phyloP scores from a whole-genome alignment of 1,139 yeast species.

The Debaryomyces sp. region DNA sequence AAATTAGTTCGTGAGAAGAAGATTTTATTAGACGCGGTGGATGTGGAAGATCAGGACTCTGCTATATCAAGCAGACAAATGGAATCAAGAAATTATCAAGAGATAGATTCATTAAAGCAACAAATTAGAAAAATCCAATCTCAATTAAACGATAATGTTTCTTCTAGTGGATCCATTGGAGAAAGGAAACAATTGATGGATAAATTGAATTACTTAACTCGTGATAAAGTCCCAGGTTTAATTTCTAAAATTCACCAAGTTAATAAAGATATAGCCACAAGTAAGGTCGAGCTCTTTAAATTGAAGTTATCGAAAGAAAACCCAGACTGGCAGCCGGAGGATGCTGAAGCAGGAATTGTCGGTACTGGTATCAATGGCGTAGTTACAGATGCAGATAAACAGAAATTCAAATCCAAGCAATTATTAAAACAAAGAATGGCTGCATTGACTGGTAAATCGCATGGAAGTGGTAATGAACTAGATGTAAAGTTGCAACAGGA shows the following conservation, averaged over 20 bases:
- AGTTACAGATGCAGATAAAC: constrained; percentile 77
- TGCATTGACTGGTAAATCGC: constrained; percentile 78
- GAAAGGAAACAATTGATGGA: constrained; percentile 47
- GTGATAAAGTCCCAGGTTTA: constrained; percentile 68
- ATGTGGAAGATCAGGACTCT: constrained; percentile 63
- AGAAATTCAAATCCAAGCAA: constrained; percentile 79
- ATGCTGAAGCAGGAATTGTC: constrained; percentile 55
- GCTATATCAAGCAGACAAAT: constrained; percentile 20
- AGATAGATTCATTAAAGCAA: constrained; percentile 64
- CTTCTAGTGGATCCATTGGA: constrained; percentile 35
- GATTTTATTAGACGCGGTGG: constrained; percentile 70
- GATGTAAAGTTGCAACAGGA: constrained; percentile 63
- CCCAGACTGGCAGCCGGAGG: constrained; percentile 56
- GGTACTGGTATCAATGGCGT: constrained; percentile 89
- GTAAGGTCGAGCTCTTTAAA: constrained; percentile 66
- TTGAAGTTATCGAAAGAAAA: constrained; percentile 56
- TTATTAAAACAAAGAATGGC: constrained; percentile 85
- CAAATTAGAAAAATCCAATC: constrained; percentile 60
- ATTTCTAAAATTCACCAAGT: constrained; percentile 61
- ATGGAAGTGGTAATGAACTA: constrained; percentile 38
- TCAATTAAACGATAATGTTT: constrained; percentile 36
- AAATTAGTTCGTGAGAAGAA: constrained; percentile 70
- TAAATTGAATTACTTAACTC: constrained; percentile 56
- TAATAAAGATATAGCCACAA: constrained; percentile 68
- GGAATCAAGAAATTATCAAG: constrained; percentile 37